phyloP scores from a whole-genome alignment of 176 grass and related monocot species.

The Dactylis glomerata region DNA sequence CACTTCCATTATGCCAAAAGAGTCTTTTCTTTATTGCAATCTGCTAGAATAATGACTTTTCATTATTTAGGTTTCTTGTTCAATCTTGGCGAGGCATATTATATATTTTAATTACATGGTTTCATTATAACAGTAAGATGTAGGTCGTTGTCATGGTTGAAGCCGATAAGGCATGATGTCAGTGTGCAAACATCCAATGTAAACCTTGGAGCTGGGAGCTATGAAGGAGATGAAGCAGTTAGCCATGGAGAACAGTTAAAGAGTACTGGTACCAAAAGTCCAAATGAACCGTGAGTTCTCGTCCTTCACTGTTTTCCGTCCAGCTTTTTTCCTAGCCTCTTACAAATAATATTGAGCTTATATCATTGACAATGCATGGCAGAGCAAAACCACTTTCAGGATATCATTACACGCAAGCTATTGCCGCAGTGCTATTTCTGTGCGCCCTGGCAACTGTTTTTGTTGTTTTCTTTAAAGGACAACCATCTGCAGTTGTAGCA shows the following conservation, averaged over 20 bases:
- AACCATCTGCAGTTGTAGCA: slow-evolving; percentile 54
- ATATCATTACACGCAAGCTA: slow-evolving; percentile 43
- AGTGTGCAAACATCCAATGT: slow-evolving; percentile 64
- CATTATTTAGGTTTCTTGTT: neutral
- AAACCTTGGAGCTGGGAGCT: slow-evolving; percentile 64
- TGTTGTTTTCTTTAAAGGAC: slow-evolving; percentile 71
- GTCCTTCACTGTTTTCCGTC: neutral
- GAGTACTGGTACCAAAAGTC: slow-evolving; percentile 36
- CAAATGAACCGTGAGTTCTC: slow-evolving; percentile 55
- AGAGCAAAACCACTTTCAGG: slow-evolving; percentile 54
- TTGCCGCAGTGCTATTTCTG: slow-evolving; percentile 60
- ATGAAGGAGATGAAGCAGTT: slow-evolving; percentile 44
- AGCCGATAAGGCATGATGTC: slow-evolving; percentile 15
- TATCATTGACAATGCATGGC: slow-evolving; percentile 41
- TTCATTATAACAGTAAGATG: slow-evolving; percentile 27
- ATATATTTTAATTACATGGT: neutral
- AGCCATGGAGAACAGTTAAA: slow-evolving; percentile 30
- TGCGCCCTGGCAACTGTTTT: slow-evolving; percentile 50
- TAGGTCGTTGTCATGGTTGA: slow-evolving; percentile 35
- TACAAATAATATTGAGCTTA: slow-evolving; percentile 11
- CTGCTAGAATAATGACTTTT: neutral
- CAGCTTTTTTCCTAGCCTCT: neutral
- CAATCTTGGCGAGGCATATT: neutral
- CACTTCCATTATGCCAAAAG: neutral
- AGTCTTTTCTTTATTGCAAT: neutral